Base-by-base conservation (phyloP, 2,329 filamentous ascomycete species). In the Trichoderma oligosporum region DNA sequence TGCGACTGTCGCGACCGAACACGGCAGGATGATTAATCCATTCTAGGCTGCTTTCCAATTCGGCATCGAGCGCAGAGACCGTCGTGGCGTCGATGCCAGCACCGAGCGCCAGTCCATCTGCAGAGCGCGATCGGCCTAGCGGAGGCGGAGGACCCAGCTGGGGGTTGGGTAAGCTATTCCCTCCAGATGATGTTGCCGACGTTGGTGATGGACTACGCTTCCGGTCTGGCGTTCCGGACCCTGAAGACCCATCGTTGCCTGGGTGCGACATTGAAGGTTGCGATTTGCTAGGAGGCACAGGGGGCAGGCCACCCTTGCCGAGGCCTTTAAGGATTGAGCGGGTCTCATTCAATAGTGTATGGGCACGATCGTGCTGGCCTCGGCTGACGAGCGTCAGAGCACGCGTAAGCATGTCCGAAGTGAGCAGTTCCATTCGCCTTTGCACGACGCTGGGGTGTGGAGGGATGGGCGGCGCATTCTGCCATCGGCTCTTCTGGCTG, bases 1-100 rank as follows among this genome's bases (percentile, higher is more conserved):
- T 99, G 66, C 94, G 86, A 58, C 89, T 94, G 70, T 99, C 94
- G 35, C 94, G 85, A 7, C 89, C 87, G 70, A 99, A 99, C 2
- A 97, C 90, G 2, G 92, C 92, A 1, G 94, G 94, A 68, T 99
- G 94, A 69, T 88, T 91, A 72, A 99, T 97, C 94, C 94, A 99
- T 73, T 99, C 94, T 14, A 99, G 77, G 49, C 89, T 90, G 31
- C 89, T 84, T 70, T 96, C 91, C 31, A 99, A 82, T 71, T 99
- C 94, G 1, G 89, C 84, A 70, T 99, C 94, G 16, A 99, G 83
- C 2, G 94, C 92, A 22, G 84, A 79, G 66, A 97, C 93, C 0
- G 89, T 94, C 33, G 79, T 80, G 5, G 83, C 75, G 67, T 99
- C 94, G 56, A 99, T 93, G n/a, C 91, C 89, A 6, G 85, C 82